Percentiles rank a stretch among this genome's conserved stretches.
phyloP scores from a whole-genome alignment of 306 rosid genomes.

The Phaseolus lunatus region DNA sequence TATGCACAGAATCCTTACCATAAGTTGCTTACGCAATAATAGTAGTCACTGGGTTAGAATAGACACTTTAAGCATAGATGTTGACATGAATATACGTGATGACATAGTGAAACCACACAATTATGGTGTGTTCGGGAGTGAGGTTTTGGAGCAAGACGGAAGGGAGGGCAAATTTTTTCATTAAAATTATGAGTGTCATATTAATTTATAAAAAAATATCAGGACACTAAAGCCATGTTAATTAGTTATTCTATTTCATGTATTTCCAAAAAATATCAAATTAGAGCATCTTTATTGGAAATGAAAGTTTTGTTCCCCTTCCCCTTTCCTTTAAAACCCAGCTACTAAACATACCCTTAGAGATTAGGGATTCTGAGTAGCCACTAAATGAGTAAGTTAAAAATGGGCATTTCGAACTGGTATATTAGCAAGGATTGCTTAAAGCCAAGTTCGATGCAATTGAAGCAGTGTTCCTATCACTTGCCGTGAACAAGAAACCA shows the following conservation, averaged over 20 bases:
- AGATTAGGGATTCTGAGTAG: background rate
- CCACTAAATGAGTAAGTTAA: background rate
- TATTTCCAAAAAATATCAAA: background rate
- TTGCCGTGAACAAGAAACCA: background rate
- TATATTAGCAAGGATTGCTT: slow-evolving; percentile 12
- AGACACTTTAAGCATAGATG: background rate
- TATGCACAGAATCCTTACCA: background rate
- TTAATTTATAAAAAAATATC: background rate
- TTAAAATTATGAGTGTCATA: background rate
- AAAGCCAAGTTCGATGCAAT: background rate
- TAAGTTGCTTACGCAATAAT: background rate
- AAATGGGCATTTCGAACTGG: slow-evolving; percentile 1
- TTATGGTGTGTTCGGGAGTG: background rate
- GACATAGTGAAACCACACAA: background rate
- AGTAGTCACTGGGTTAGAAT: background rate
- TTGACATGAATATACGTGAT: background rate
- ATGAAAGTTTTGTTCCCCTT: background rate
- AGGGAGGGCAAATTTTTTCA: background rate
- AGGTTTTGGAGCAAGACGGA: background rate
- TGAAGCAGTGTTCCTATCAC: background rate
- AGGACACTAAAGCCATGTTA: background rate
- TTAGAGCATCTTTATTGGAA: background rate
- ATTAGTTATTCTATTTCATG: background rate
- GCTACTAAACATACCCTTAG: background rate
- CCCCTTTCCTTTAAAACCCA: background rate